Evolutionary conservation across 2,329 filamentous ascomycete genomes (phyloP), one percentile per base, ranked within the genome.

Genomic region (Didymella glomerata): DNA sequence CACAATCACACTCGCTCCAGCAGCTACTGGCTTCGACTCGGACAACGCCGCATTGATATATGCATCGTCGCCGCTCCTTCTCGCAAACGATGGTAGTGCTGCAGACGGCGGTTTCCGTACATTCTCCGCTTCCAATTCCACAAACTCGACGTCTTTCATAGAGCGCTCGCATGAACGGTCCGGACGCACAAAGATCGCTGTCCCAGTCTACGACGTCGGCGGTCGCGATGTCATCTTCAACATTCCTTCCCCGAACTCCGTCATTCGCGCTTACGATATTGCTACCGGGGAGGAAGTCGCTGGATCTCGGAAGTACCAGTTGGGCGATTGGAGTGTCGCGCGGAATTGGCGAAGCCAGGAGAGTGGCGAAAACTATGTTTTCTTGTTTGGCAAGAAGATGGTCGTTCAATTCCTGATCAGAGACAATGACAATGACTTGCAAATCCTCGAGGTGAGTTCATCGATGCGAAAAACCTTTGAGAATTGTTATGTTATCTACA

Each of bases 31-130:
- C 5, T 73, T 73, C 22, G 66, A 73, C 24, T 54, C 62, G n/a
- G 72, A 74, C 27, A 73, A 71, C 28, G 68, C 70, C 10, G 69
- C 60, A 9, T 69, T 74, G 38, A 53, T 71, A 32, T 73, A 74
- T 24, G 60, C 64, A 7, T 32, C 38, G 6, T 54, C 61, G 7
- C 67, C 70, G 30, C 50, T 67, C 2, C 52, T 74, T 1, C 61
- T 73, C 11, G 62, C 59, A 7, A 73, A 74, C 16, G 70, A 74
- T 48, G 70, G 68, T 8, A 69, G 71, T 48, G 72, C 72, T 20
- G 69, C 64, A 30, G 62, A 71, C 20, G 72, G 72, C 9, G 72
- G 72, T 1, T 69, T 73, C 32, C 65, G 68, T 7, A 62, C 54
- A 0, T 73, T 73, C 48, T 25, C 48, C 7, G 54, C 54, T 5